phyloP scores from a whole-genome alignment of 805 yeast species.

The Metschnikowia corniflorae region DNA sequence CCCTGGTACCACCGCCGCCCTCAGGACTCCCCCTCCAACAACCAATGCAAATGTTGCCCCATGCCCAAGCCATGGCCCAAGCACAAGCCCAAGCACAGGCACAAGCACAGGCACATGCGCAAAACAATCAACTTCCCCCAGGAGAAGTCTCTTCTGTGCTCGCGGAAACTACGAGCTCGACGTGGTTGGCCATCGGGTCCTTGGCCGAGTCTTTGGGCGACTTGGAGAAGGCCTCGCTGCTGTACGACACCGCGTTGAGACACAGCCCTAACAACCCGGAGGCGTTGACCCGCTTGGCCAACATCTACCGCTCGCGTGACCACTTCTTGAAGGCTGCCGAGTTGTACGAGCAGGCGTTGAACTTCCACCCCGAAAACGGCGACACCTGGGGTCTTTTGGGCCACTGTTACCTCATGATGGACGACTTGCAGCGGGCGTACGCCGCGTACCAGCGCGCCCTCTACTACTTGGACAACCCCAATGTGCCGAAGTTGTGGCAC shows the following conservation, averaged over 20 bases:
- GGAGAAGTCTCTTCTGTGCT: slow-evolving; percentile 16
- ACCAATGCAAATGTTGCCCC: slow-evolving; percentile 20
- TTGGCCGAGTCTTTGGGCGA: slow-evolving; percentile 88
- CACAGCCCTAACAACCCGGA: slow-evolving; percentile 84
- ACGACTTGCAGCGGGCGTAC: slow-evolving; percentile 92
- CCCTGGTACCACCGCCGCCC: slow-evolving; percentile 10
- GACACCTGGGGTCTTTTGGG: slow-evolving; percentile 97
- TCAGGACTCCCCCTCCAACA: slow-evolving; percentile 17
- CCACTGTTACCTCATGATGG: slow-evolving; percentile 95
- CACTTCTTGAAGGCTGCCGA: slow-evolving; percentile 94
- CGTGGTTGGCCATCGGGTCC: slow-evolving; percentile 88
- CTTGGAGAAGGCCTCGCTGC: slow-evolving; percentile 81
- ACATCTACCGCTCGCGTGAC: slow-evolving; percentile 82
- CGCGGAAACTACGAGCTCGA: slow-evolving; percentile 62
- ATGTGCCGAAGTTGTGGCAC: slow-evolving; percentile 97
- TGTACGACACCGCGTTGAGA: slow-evolving; percentile 83
- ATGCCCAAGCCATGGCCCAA: slow-evolving; percentile 14
- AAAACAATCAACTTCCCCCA: slow-evolving; percentile 7
- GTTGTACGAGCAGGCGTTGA: slow-evolving; percentile 81
- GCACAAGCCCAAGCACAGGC: slow-evolving; percentile 11
- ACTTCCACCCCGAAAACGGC: slow-evolving; percentile 81
- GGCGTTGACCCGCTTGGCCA: slow-evolving; percentile 82
- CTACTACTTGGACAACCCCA: slow-evolving; percentile 85
- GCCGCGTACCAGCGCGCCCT: slow-evolving; percentile 96
- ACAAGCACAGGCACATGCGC: slow-evolving; percentile 13